Evolutionary conservation across 2,329 filamentous ascomycete species (phyloP), one percentile per base, ranked within the genome.

Genomic region (Cytospora leucostoma): DNA sequence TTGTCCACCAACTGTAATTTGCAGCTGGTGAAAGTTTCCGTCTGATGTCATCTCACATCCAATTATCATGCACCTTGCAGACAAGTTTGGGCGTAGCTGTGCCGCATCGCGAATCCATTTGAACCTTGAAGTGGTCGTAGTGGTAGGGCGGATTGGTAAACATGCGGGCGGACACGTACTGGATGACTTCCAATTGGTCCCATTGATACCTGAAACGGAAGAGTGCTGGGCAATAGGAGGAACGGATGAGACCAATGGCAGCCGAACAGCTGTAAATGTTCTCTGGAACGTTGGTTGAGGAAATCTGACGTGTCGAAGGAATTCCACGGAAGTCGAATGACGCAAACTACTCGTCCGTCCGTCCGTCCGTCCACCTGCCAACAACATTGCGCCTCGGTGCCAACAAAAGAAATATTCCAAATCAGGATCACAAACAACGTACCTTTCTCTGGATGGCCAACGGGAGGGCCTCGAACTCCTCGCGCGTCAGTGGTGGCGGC

Each of bases 391-490:
- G 44, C 44, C 8, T 19, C 44, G n/a, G 44, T 27, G 44, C 44
- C 5, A 21, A 17, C 5, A 21, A 47, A 47, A 19, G 44, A 47
- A 44, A 47, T 1, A 47, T 17, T 11, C 44, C 19, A 10, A 21
- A 21, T 21, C 44, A 7, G n/a, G 44, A 63, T 54, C 50, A 13
- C 19, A 53, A 53, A 58, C 51, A 58, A 75, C 79, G 73, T 73
- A 83, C 81, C 78, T 83, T 83, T 71, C 79, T 76, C 67, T 79
- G 77, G 27, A 83, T 78, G n/a, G 80, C 79, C 53, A 79, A 67
- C 10, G 81, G 80, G 61, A 83, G 72, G 47, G 79, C 76, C 67
- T 82, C 79, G 68, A 82, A 83, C 68, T 82, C 80, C 65, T 82
- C 79, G 55, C 76, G 74, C 2, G 79, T 77, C 65, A 79, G 68